These are phyloP conservation scores for Irpex sp. DNA, from an alignment of 1,284 basidiomycete species.

Conservation along the genomic window DNA sequence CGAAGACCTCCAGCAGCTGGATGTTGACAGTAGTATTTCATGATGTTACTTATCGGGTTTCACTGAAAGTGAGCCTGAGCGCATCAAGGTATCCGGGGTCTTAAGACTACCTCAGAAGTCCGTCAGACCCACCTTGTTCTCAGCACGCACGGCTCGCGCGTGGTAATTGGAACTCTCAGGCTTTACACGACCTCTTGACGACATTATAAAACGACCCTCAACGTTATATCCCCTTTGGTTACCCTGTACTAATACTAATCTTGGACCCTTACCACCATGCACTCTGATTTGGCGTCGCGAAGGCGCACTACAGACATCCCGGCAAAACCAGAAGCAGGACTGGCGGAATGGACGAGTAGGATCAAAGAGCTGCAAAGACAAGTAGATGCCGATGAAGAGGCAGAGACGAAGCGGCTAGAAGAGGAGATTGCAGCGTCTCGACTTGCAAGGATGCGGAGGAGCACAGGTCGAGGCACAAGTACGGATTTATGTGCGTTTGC, in stretches of 20 bases:
- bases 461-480: conserved; percentile 39
- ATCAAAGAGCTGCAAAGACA: conserved; percentile 76
- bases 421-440: conserved; percentile 73
- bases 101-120: background rate
- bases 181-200: background rate
- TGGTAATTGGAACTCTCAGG: background rate
- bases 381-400: conserved; percentile 75
- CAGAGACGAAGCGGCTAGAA: conserved; percentile 67
- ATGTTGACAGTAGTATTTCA: background rate
- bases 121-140: background rate
- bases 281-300: conserved; percentile 17
- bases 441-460: conserved; percentile 61
- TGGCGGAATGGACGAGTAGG: conserved; percentile 77
- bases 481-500: conserved; percentile 42
- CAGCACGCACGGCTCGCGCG: background rate
- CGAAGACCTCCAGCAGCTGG: background rate
- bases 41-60: background rate
- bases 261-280: conserved; percentile 9
- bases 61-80: background rate
- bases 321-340: conserved; percentile 48
- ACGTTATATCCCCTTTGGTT: background rate
- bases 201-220: background rate
- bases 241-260: background rate
- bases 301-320: conserved; percentile 38
- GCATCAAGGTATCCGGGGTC: conserved; percentile 7